phyloP scores from a whole-genome alignment of 441 rosid genomes.

The Erodium texanum region DNA sequence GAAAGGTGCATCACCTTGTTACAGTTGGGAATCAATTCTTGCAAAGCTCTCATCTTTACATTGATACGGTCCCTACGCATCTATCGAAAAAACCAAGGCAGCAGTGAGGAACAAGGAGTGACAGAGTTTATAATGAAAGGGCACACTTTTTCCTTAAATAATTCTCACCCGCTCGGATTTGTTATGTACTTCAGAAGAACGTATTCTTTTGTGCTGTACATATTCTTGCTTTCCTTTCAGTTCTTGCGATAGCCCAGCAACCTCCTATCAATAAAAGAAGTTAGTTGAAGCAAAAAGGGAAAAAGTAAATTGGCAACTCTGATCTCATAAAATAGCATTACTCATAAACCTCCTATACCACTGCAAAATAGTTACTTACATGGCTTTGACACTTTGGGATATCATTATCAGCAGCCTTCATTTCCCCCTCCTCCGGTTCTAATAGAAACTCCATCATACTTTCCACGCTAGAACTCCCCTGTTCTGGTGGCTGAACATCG shows the following conservation, averaged over 20 bases:
- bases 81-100: not conserved
- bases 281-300: not conserved
- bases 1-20: constrained; percentile 2
- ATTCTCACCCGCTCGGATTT: constrained; percentile 1
- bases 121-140: not conserved
- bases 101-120: not conserved
- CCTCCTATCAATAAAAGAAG: not conserved
- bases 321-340: not conserved
- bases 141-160: not conserved
- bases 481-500: not conserved
- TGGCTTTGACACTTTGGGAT: not conserved
- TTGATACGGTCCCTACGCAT: constrained; percentile 1
- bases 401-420: not conserved
- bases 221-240: not conserved
- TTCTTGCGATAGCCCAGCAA: not conserved
- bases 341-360: not conserved
- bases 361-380: not conserved
- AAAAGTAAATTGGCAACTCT: not conserved
- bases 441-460: not conserved
- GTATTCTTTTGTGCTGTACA: not conserved
- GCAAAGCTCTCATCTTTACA: not conserved
- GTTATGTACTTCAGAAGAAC: constrained; percentile 2
- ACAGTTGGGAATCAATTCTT: not conserved
- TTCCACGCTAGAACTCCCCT: constrained; percentile 4
- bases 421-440: not conserved